Conservation (phyloP, 1,284 basidiomycete genomes). For the Dichomitus squalens region DNA sequence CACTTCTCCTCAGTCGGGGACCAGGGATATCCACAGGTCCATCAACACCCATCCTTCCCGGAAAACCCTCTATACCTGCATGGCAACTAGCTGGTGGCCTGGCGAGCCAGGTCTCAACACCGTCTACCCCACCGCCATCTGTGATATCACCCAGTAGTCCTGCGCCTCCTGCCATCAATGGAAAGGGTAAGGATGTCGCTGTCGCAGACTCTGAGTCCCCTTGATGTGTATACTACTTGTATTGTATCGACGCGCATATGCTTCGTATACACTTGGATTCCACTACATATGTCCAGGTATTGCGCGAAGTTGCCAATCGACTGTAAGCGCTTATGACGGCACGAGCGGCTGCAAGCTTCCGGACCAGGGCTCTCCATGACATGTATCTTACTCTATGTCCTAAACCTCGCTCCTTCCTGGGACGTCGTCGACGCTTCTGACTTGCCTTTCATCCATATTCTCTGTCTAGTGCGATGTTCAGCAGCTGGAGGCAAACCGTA, state of each 20-base stretch:
- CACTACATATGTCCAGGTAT: neutral
- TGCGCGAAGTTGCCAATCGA: neutral
- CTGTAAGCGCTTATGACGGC: neutral
- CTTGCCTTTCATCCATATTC: neutral
- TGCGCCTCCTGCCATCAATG: conserved; percentile 23
- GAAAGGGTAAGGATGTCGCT: conserved; percentile 35
- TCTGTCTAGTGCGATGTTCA: conserved; percentile 20
- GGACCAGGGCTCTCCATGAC: neutral
- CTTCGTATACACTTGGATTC: neutral
- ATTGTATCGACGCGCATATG: neutral
- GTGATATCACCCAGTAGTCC: conserved; percentile 9
- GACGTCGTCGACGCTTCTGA: neutral
- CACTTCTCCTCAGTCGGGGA: conserved; percentile 83
- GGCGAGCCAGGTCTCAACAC: conserved; percentile 16
- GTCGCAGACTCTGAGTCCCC: conserved; percentile 17
- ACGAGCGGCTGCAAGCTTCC: neutral
- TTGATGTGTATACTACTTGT: conserved; percentile 1
- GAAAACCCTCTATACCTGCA: conserved; percentile 80
- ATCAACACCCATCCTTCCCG: conserved; percentile 50
- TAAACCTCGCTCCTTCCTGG: neutral
- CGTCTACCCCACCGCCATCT: conserved; percentile 26
- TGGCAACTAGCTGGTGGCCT: conserved; percentile 73
- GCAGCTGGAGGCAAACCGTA: conserved; percentile 33
- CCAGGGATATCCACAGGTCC: conserved; percentile 53
- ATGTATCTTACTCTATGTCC: no score